phyloP scores from a whole-genome alignment of 2,329 filamentous ascomycete genomes.

The Fusarium sulawesiense region DNA sequence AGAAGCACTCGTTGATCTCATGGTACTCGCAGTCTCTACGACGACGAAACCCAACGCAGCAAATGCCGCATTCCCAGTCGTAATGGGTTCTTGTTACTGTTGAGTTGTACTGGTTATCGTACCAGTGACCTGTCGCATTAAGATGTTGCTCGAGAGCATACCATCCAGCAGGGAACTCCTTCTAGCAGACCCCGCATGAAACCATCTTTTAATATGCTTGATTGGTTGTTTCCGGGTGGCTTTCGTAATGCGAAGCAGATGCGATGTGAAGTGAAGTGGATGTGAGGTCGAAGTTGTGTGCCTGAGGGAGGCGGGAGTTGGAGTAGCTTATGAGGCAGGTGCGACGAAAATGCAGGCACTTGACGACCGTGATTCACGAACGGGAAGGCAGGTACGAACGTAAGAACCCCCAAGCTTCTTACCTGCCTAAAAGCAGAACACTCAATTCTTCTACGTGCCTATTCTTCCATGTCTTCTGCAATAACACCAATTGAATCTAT shows the following conservation, averaged over 20 bases:
- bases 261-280: not conserved
- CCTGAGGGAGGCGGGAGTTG: not conserved
- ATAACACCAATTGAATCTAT: not conserved
- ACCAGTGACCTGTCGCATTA: conserved; percentile 29
- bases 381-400: not conserved
- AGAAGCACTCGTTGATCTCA: conserved; percentile 45
- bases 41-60: conserved; percentile 32
- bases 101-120: not conserved
- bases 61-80: conserved; percentile 45
- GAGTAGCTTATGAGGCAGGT: not conserved
- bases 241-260: not conserved
- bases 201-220: not conserved
- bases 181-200: conserved; percentile 45
- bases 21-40: conserved; percentile 34
- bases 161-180: conserved; percentile 38
- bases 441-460: not conserved
- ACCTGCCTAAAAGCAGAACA: not conserved
- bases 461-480: not conserved
- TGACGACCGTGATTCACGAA: not conserved
- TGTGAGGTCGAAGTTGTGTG: not conserved
- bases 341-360: not conserved
- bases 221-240: fast-evolving
- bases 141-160: conserved; percentile 44
- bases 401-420: not conserved
- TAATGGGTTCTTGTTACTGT: conserved; percentile 12